Evolutionary conservation across 148 eudicot species (phyloP).

Genomic region (Rhododendron williamsianum): DNA sequence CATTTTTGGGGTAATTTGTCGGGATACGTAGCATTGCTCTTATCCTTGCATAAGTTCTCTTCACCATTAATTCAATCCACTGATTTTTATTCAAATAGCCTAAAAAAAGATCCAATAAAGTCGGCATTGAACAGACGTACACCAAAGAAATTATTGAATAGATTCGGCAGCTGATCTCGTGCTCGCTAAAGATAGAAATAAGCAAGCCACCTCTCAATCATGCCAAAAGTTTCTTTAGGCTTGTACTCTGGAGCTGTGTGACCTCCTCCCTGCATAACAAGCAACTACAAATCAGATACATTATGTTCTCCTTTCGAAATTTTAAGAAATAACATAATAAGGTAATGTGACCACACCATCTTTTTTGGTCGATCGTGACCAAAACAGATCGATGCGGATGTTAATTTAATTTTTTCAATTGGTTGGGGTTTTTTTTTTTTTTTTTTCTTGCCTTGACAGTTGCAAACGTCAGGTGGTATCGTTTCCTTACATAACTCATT

Average conservation of each 20-base stretch:
- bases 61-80: too few species aligned
- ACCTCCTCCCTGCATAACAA: slow-evolving; percentile 41
- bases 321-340: too few species aligned
- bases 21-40: too few species aligned
- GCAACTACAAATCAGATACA: neutral
- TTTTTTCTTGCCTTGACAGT: slow-evolving; percentile 32
- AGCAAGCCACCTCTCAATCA: slow-evolving; percentile 41
- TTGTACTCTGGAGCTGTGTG: slow-evolving; percentile 48
- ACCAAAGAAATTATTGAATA: neutral
- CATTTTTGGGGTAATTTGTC: too few species aligned
- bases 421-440: neutral
- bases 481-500: slow-evolving; percentile 13
- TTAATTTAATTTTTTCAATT: too few species aligned
- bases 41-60: too few species aligned
- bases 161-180: neutral
- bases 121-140: too few species aligned
- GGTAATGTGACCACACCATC: too few species aligned
- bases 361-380: too few species aligned
- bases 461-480: slow-evolving; percentile 31
- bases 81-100: too few species aligned
- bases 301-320: neutral
- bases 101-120: too few species aligned
- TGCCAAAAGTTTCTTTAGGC: slow-evolving; percentile 31
- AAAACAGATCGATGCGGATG: neutral
- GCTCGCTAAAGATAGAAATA: slow-evolving; percentile 11